Conservation (phyloP, 2,329 filamentous ascomycete species). For the Aureobasidium sp. region DNA sequence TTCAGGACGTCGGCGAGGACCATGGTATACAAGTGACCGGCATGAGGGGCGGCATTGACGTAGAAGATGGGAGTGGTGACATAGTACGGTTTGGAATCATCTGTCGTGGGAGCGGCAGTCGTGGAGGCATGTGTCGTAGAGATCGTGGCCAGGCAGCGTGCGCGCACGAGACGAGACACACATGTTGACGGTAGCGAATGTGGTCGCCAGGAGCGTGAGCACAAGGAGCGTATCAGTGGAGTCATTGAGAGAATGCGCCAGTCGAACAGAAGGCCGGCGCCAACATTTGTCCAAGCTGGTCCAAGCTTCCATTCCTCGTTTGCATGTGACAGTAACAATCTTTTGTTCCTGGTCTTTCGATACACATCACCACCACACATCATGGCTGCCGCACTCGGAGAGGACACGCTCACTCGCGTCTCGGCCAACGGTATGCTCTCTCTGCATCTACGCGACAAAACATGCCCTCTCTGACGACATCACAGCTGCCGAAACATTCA, state of each 20-base stretch:
- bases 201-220: slow-evolving; percentile 27
- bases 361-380: not conserved
- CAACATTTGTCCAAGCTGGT: not conserved
- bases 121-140: slow-evolving; percentile 31
- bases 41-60: slow-evolving; percentile 96
- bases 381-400: slow-evolving; percentile 1
- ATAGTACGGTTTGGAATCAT: slow-evolving; percentile 70
- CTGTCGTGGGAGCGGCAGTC: slow-evolving; percentile 13
- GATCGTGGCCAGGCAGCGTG: slow-evolving; percentile 13
- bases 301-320: slow-evolving; percentile 8
- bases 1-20: slow-evolving; percentile 86
- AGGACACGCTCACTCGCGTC: slow-evolving; percentile 16
- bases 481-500: slow-evolving; percentile 59
- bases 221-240: slow-evolving; percentile 25
- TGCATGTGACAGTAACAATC: slow-evolving; percentile 6
- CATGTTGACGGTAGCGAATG: slow-evolving; percentile 25
- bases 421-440: slow-evolving; percentile 14
- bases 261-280: not conserved
- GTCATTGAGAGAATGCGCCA: slow-evolving; percentile 17
- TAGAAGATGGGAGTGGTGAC: slow-evolving; percentile 97
- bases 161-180: not conserved
- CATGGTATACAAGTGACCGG: slow-evolving; percentile 92
- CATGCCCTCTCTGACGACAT: not conserved
- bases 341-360: not conserved
- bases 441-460: not conserved